Evolutionary conservation across 2,329 filamentous ascomycete species (phyloP), one percentile per base, ranked within the genome.

Genomic region (Pseudogymnoascus sp.): DNA sequence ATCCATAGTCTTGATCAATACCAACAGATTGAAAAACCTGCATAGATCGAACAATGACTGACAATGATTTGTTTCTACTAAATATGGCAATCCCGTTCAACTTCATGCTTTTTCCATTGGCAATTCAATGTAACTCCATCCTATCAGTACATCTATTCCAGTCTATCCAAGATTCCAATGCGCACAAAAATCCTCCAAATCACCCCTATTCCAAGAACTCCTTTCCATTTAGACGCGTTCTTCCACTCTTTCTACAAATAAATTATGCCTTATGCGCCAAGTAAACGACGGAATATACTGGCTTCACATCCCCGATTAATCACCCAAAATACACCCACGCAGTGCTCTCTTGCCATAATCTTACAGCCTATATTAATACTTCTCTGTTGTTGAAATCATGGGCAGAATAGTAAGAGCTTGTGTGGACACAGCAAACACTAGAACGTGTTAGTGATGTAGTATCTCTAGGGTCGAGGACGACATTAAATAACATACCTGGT

Each of bases 391-490:
- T 41, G 60, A 58, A 60, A 62, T 18, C 62, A 64, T 63, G 6
- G 64, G 64, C 36, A 63, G 53, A 33, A 66, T 37, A 57, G 64
- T 62, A 58, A 66, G 35, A 12, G 62, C 47, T 59, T 66, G 63
- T 28, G 58, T 37, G 25, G 37, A 36, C 61, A 59, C 47, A 9
- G 50, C 58, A 22, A 62, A 57, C 1, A 60, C 64, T 65, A 53
- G 12, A 15, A 18, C 36, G n/a, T 12, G 37, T 64, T 20, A 61
- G 50, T 59, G 14, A 60, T 25, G 4, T 22, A 25, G 43, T 22
- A 39, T 37, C 18, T 15, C 30, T 22, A 8, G 38, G n/a, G 38
- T 8, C 11, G 39, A n/a, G 43, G 1, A 11, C 14, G n/a, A 61
- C 12, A 53, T 47, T 14, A 33, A 62, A 57, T 35, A 39, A 57